Percentiles rank a stretch among this genome's conserved stretches.
Conservation (phyloP, 1,284 basidiomycete species). For the Heliocybe sulcata region DNA sequence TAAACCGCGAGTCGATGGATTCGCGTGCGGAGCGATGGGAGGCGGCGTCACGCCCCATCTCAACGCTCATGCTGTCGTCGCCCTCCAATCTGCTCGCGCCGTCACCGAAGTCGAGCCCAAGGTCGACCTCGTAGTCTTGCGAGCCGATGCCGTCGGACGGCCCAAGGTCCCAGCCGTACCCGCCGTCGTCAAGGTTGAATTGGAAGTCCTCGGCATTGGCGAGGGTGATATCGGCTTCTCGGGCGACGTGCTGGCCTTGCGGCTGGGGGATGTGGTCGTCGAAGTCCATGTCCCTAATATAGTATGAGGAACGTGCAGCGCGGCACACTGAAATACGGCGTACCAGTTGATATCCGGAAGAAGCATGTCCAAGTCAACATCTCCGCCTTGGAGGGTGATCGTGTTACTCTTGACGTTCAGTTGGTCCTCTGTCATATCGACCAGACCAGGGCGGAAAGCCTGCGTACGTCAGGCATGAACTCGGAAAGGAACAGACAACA, state of each 20-base stretch:
- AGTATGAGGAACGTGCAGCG: conserved; percentile 3
- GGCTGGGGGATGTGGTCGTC: conserved; percentile 58
- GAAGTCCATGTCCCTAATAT: conserved; percentile 69
- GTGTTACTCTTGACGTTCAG: conserved; percentile 81
- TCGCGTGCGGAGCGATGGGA: conserved; percentile 35
- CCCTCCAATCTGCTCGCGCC: conserved; percentile 25
- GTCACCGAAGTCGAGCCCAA: conserved; percentile 59
- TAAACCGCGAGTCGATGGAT: conserved; percentile 54
- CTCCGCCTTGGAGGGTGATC: conserved; percentile 75
- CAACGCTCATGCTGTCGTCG: conserved; percentile 55
- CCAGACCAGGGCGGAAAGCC: conserved; percentile 90
- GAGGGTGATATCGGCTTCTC: conserved; percentile 79
- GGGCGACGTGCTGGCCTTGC: conserved; percentile 75
- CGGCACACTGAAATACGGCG: conserved; percentile 10
- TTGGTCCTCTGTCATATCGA: conserved; percentile 94
- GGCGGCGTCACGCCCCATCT: conserved; percentile 68
- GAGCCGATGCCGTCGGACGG: conserved; percentile 80
- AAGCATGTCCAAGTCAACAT: conserved; percentile 72
- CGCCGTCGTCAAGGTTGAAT: conserved; percentile 49
- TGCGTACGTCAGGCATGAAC: conserved; percentile 21
- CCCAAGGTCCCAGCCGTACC: conserved; percentile 61
- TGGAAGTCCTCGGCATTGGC: conserved; percentile 60
- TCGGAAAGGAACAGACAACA: neutral
- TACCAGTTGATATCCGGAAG: conserved; percentile 79
- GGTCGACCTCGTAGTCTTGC: conserved; percentile 72